Percentiles rank a stretch among this genome's conserved stretches.
Conservation (phyloP, 2,329 filamentous ascomycete species). For the Fusarium sp. region DNA sequence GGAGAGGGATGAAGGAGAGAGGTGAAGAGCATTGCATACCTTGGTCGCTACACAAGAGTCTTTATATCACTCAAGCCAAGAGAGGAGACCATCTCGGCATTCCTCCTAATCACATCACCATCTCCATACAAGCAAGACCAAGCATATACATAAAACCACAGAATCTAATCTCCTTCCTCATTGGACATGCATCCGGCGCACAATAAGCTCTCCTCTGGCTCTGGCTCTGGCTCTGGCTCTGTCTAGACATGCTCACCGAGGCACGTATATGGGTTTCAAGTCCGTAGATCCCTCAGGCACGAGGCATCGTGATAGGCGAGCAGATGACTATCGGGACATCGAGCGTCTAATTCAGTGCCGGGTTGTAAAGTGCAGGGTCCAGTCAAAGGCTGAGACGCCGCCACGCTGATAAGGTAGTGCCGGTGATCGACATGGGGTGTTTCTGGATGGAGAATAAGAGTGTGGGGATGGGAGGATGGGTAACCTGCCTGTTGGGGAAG, state of each 20-base stretch:
- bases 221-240: too few species aligned
- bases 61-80: slow-evolving; percentile 23
- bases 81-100: not conserved
- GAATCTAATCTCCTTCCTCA: slow-evolving; percentile 29
- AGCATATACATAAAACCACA: not conserved
- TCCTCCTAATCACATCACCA: not conserved
- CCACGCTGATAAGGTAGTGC: slow-evolving; percentile 33
- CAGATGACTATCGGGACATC: not conserved
- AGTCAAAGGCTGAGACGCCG: slow-evolving; percentile 21
- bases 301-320: slow-evolving; percentile 35
- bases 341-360: slow-evolving; percentile 9
- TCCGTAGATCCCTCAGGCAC: slow-evolving; percentile 29
- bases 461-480: slow-evolving; percentile 17
- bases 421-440: slow-evolving; percentile 15
- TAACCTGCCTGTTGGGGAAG: slow-evolving; percentile 37
- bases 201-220: not conserved
- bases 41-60: not conserved
- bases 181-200: slow-evolving; percentile 23
- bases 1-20: not conserved
- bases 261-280: slow-evolving; percentile 14
- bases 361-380: slow-evolving; percentile 14
- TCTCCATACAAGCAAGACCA: slow-evolving; percentile 1
- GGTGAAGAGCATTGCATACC: not conserved
- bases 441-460: not conserved
- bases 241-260: slow-evolving; percentile 17